A percentile compares a stretch with the other conserved stretches of the same genome.
phyloP scores from a whole-genome alignment of 805 yeast genomes.

The Teunomyces pallodes region DNA sequence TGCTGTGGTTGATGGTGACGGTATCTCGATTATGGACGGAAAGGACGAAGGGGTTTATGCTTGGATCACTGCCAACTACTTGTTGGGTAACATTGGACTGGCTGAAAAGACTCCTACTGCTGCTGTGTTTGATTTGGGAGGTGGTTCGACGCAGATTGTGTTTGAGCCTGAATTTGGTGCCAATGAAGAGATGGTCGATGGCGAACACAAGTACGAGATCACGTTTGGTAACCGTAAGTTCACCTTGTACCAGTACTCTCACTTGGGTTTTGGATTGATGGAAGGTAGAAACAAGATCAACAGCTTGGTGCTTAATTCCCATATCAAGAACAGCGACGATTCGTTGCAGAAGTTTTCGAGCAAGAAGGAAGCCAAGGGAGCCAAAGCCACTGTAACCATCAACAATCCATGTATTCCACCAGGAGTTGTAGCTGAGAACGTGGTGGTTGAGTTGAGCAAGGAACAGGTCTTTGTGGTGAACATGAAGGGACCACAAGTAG shows the following conservation, averaged over 20 bases:
- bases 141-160: conserved; percentile 98
- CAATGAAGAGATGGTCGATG: conserved; percentile 66
- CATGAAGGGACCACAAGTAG: conserved; percentile 59
- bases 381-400: conserved; percentile 43
- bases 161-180: conserved; percentile 81
- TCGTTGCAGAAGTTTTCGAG: conserved; percentile 21
- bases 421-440: conserved; percentile 56
- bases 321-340: conserved; percentile 30
- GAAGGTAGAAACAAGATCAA: conserved; percentile 87
- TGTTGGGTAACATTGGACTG: conserved; percentile 91
- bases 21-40: conserved; percentile 92
- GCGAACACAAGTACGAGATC: conserved; percentile 83
- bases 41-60: conserved; percentile 97
- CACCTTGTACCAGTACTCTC: conserved; percentile 87
- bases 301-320: conserved; percentile 54
- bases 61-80: conserved; percentile 94
- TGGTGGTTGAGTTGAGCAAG: conserved; percentile 54
- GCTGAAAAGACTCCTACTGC: conserved; percentile 78
- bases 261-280: conserved; percentile 93
- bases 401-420: conserved; percentile 90
- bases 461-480: conserved; percentile 48
- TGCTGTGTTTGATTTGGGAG: conserved; percentile 97
- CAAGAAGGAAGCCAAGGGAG: conserved; percentile 34
- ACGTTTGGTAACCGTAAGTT: conserved; percentile 80
- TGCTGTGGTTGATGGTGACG: conserved; percentile 83